Conservation (phyloP, 768 basidiomycete species). For the Paxillus involutus region DNA sequence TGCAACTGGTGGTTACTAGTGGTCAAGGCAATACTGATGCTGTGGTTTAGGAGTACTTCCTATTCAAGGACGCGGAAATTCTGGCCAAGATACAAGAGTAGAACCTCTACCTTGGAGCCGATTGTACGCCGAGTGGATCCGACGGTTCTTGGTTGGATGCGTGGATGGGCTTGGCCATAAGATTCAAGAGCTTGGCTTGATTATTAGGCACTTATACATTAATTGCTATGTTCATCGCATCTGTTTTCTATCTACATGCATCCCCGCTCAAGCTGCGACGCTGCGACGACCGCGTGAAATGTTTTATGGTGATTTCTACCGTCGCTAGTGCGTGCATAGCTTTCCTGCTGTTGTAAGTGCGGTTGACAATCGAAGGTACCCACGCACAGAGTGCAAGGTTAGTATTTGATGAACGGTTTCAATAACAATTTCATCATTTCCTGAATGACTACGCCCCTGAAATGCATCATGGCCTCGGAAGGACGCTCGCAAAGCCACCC, state of each 20-base stretch:
- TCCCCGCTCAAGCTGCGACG: slow-evolving; percentile 27
- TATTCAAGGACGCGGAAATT: slow-evolving; percentile 95
- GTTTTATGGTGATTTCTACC: not conserved
- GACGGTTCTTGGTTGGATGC: not conserved
- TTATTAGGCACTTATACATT: slow-evolving; percentile 13
- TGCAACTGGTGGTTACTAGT: not conserved
- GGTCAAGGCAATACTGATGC: not conserved
- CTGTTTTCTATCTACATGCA: slow-evolving; percentile 20
- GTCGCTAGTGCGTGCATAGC: no score
- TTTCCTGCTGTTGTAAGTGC: no score
- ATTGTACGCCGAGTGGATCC: not conserved
- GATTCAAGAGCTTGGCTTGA: slow-evolving; percentile 8
- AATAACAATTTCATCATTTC: no score
- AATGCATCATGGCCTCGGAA: no score
- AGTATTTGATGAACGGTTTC: no score
- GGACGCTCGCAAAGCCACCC: no score
- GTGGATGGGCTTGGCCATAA: no score
- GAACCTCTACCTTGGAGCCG: not conserved
- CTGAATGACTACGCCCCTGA: no score
- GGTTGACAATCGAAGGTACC: no score
- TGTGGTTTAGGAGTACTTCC: slow-evolving; percentile 75
- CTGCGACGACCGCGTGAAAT: not conserved
- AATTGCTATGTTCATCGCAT: slow-evolving; percentile 24
- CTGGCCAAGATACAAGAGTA: slow-evolving; percentile 47
- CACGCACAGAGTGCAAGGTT: no score